A percentile compares a stretch with the other conserved stretches of the same genome.
Conservation (phyloP, 306 rosid genomes). For the Gynostemma pentaphyllum region DNA sequence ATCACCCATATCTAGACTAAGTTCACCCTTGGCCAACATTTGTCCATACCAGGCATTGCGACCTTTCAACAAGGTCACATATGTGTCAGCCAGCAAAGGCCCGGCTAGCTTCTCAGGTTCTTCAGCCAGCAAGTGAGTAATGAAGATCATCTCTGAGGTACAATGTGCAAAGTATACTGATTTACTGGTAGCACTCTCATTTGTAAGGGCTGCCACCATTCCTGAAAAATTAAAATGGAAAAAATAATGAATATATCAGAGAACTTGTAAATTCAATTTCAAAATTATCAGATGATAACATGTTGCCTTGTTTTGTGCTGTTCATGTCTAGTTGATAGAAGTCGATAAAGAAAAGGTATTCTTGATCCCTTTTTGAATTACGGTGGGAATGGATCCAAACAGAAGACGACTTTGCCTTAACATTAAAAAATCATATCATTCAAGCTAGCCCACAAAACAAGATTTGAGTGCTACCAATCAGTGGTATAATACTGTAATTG, state of each 20-base stretch:
- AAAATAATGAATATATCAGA: not conserved
- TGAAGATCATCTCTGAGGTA: conserved; percentile 88
- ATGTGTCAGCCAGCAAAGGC: conserved; percentile 81
- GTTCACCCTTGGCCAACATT: conserved; percentile 86
- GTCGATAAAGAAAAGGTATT: too few species aligned
- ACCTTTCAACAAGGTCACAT: conserved; percentile 80
- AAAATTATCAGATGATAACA: too few species aligned
- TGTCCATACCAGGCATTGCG: conserved; percentile 71
- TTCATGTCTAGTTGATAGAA: too few species aligned
- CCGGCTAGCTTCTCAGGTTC: conserved; percentile 97
- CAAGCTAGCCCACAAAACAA: not conserved
- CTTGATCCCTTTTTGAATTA: not conserved
- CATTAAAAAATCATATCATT: not conserved
- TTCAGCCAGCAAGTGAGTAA: conserved; percentile 58
- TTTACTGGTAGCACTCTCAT: conserved; percentile 94
- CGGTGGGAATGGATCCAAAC: not conserved
- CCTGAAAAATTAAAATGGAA: conserved; percentile 25
- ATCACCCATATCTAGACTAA: conserved; percentile 83
- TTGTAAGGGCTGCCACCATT: conserved; percentile 93
- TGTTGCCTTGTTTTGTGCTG: too few species aligned
- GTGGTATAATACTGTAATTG: not conserved
- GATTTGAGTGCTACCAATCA: not conserved
- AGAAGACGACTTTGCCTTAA: not conserved
- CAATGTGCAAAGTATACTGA: conserved; percentile 91
- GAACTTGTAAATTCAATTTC: not conserved